phyloP scores from a whole-genome alignment of 2,329 filamentous ascomycete genomes.

The Beauveria caledonica region DNA sequence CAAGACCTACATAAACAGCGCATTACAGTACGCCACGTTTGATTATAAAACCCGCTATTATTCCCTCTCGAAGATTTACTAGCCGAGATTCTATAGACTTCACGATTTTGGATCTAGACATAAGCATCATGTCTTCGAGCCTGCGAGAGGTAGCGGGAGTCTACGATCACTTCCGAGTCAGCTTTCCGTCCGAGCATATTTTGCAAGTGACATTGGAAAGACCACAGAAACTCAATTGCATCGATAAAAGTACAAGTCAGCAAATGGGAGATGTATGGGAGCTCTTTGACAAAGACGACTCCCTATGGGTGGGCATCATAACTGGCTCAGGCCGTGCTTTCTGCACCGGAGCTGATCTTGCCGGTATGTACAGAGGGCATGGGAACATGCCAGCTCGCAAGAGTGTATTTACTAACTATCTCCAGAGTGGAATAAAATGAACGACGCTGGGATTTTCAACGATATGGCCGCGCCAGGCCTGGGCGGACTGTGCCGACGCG shows the following conservation, averaged over 20 bases:
- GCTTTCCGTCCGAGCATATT: neutral
- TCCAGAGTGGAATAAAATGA: conserved; percentile 3
- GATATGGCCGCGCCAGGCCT: conserved; percentile 22
- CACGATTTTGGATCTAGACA: neutral
- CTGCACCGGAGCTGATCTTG: conserved; percentile 6
- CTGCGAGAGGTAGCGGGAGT: neutral
- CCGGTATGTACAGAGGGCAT: neutral
- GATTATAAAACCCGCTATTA: neutral
- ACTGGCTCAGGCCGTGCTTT: neutral
- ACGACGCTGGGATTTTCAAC: neutral
- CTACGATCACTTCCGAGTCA: neutral
- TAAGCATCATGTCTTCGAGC: neutral
- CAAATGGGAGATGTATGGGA: conserved; percentile 2
- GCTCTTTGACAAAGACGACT: neutral
- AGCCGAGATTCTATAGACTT: neutral
- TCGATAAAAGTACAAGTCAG: neutral
- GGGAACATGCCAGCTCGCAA: too few species aligned
- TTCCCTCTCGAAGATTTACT: neutral
- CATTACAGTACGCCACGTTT: neutral
- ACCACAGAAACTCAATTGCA: conserved; percentile 4
- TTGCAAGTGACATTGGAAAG: neutral
- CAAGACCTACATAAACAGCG: neutral
- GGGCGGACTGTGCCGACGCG: conserved; percentile 56
- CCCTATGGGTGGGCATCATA: neutral
- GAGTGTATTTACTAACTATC: neutral